Conservation (phyloP, 2,329 filamentous ascomycete genomes). For the Botrytis hyacinthi region DNA sequence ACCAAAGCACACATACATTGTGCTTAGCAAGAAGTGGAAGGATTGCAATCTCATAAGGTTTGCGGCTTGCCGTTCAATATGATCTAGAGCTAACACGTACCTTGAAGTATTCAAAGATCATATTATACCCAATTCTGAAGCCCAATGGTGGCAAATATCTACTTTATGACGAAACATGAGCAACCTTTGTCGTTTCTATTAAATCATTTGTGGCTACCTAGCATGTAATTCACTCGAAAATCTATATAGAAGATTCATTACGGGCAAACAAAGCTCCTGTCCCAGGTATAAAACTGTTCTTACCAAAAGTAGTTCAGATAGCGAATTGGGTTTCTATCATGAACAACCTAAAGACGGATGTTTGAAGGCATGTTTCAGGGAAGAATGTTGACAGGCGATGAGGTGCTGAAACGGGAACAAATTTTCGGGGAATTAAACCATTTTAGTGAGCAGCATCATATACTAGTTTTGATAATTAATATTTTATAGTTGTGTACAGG, state of each 20-base stretch:
- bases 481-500: neutral
- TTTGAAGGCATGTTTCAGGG: neutral
- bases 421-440: neutral
- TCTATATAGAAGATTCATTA: too few species aligned
- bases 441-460: neutral
- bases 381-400: neutral
- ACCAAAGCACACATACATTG: neutral
- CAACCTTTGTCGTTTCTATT: neutral
- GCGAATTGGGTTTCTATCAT: neutral
- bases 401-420: neutral
- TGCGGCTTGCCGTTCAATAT: neutral
- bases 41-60: neutral
- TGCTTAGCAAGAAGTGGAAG: neutral
- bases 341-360: neutral
- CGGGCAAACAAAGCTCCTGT: neutral
- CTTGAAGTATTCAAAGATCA: too few species aligned
- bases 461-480: neutral
- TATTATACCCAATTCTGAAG: neutral
- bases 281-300: neutral
- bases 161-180: neutral
- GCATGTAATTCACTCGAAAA: too few species aligned
- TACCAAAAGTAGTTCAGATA: neutral
- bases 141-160: neutral
- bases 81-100: neutral
- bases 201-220: neutral